phyloP scores from a whole-genome alignment of 352 stramenopile genomes.

The Albugo laibachii region DNA sequence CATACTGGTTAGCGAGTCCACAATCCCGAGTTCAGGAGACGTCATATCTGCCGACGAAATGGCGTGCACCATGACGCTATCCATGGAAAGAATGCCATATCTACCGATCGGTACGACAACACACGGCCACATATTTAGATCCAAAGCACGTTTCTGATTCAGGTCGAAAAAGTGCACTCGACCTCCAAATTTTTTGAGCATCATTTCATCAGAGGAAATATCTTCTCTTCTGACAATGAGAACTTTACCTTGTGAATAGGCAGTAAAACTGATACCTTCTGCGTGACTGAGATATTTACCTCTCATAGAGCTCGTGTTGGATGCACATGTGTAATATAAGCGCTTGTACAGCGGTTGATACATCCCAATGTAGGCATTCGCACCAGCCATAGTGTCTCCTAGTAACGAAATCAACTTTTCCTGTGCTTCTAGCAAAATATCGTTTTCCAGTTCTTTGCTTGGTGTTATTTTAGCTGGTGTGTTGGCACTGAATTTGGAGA shows the following conservation, averaged over 20 bases:
- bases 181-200: background rate
- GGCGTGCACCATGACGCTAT: constrained; percentile 37
- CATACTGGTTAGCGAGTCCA: constrained; percentile 47
- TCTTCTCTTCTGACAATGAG: constrained; percentile 14
- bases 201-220: background rate
- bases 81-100: constrained; percentile 28
- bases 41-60: constrained; percentile 11
- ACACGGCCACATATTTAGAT: constrained; percentile 22
- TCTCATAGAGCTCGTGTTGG: constrained; percentile 27
- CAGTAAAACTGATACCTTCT: constrained; percentile 32
- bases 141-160: constrained; percentile 7
- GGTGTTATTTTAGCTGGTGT: constrained; percentile 5
- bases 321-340: constrained; percentile 32
- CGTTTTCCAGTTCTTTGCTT: constrained; percentile 20
- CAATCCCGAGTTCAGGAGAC: constrained; percentile 46
- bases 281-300: constrained; percentile 34
- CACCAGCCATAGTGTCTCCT: constrained; percentile 12
- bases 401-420: constrained; percentile 14
- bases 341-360: constrained; percentile 23
- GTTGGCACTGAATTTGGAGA: constrained; percentile 1
- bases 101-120: constrained; percentile 30
- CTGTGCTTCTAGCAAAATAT: constrained; percentile 19
- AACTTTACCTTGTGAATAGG: constrained; percentile 16
- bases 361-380: constrained; percentile 42
- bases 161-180: background rate